A percentile compares a stretch with the other conserved stretches of the same genome.
Evolutionary conservation across 768 basidiomycete species (phyloP).

Genomic region (Hygrocybe punicea): DNA sequence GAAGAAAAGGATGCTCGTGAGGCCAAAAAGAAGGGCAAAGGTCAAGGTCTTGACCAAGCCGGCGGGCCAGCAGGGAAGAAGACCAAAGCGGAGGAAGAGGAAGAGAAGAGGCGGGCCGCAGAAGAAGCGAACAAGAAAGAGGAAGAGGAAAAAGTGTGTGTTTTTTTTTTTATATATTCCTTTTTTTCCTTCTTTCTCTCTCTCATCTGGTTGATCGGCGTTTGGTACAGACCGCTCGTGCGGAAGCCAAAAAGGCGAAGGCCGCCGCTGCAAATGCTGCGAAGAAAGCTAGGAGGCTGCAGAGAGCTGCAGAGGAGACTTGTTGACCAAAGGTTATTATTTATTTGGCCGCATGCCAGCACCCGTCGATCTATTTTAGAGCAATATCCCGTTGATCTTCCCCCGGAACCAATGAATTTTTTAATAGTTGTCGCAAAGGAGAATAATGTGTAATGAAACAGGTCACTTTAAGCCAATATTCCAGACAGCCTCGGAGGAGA

Average conservation of each 20-base stretch:
- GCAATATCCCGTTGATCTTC: too few relatives aligned
- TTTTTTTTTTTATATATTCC: too few relatives aligned
- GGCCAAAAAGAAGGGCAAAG: slow-evolving; percentile 69
- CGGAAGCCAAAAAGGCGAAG: slow-evolving; percentile 81
- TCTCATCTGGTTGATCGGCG: neutral
- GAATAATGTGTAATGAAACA: too few relatives aligned
- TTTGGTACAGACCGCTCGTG: slow-evolving; percentile 47
- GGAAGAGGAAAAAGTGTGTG: slow-evolving; percentile 76
- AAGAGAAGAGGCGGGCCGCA: slow-evolving; percentile 70
- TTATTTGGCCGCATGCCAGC: neutral
- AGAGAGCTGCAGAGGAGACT: slow-evolving; percentile 37
- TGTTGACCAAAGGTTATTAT: neutral
- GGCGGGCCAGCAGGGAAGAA: slow-evolving; percentile 56
- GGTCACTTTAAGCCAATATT: too few relatives aligned
- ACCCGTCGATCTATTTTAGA: neutral
- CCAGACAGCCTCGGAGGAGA: neutral
- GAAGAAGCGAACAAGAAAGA: slow-evolving; percentile 73
- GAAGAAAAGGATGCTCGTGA: slow-evolving; percentile 93
- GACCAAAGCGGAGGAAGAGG: slow-evolving; percentile 69
- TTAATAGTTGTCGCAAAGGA: too few relatives aligned
- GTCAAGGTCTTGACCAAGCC: too few relatives aligned
- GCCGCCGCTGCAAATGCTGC: slow-evolving; percentile 84
- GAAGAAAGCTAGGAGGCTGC: slow-evolving; percentile 78
- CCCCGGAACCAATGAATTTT: too few relatives aligned
- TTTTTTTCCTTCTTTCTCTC: neutral